Evolutionary conservation across 2,329 filamentous ascomycete species (phyloP).

Genomic region (Aquanectria penicillioides): DNA sequence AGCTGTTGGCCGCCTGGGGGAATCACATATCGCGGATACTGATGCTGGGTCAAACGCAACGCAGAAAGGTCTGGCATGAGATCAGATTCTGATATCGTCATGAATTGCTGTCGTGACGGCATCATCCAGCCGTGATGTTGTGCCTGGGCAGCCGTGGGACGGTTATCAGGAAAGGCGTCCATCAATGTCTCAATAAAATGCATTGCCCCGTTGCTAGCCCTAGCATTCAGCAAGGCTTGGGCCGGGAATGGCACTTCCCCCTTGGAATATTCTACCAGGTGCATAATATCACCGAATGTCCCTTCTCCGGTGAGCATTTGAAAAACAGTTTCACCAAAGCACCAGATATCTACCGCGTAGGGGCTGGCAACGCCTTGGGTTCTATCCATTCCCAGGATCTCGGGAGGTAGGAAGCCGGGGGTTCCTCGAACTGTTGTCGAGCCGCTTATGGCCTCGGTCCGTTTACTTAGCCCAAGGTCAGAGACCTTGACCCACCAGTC

Average conservation of each 20-base stretch:
- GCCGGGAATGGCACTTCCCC: neutral
- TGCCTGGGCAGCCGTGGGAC: neutral
- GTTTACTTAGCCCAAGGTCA: slow-evolving; percentile 9
- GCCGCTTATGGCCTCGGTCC: slow-evolving; percentile 1
- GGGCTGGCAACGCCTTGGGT: neutral
- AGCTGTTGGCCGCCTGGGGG: no score
- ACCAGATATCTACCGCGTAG: slow-evolving; percentile 21
- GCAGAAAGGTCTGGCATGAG: no score
- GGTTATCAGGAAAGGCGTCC: neutral
- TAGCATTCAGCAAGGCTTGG: neutral
- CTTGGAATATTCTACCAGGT: slow-evolving; percentile 6
- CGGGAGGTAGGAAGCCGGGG: slow-evolving; percentile 16
- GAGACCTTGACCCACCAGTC: slow-evolving; percentile 26
- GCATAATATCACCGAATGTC: neutral
- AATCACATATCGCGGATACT: no score
- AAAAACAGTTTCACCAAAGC: slow-evolving; percentile 19
- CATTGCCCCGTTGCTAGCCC: neutral
- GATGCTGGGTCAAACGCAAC: no score
- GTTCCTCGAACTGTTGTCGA: slow-evolving; percentile 6
- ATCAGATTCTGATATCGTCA: neutral
- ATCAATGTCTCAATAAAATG: neutral
- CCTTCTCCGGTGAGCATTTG: slow-evolving; percentile 12
- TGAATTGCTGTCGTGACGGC: neutral
- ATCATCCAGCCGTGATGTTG: neutral
- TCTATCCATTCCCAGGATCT: neutral